These are phyloP conservation scores for Russula ochroleuca DNA, from an alignment of 768 basidiomycete species.

Conservation along the genomic window DNA sequence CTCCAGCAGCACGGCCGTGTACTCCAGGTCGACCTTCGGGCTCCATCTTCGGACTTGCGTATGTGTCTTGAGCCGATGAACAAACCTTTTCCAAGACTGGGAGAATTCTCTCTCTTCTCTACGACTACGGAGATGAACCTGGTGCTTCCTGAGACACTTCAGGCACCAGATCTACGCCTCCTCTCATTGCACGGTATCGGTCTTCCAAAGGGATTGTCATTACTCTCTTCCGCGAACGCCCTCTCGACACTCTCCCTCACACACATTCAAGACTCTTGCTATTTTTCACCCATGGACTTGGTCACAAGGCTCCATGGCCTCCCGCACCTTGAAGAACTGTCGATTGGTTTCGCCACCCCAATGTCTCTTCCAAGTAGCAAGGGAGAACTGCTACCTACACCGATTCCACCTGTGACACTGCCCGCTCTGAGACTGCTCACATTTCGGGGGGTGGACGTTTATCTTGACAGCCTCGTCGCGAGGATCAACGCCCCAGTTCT, in stretches of 20 bases:
- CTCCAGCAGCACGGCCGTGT: not conserved
- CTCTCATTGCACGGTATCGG: not conserved
- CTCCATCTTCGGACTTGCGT: not conserved
- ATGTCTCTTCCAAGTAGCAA: not conserved
- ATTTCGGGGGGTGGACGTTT: not conserved
- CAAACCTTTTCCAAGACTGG: not conserved
- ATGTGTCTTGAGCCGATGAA: not conserved
- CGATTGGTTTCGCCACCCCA: constrained; percentile 4
- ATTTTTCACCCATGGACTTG: not conserved
- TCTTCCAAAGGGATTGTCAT: not conserved
- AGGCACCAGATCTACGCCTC: not conserved
- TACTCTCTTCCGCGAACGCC: not conserved
- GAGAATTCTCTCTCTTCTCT: not conserved
- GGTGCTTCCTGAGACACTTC: not conserved
- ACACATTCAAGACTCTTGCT: not conserved
- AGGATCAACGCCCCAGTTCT: not conserved
- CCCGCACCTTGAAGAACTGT: constrained; percentile 11
- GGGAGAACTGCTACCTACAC: not conserved
- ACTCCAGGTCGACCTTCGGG: not conserved
- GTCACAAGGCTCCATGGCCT: not conserved
- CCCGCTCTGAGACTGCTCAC: not conserved
- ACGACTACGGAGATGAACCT: not conserved
- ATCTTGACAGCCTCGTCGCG: not conserved
- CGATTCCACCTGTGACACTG: not conserved
- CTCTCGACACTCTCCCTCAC: not conserved